Conservation (phyloP, 1,139 yeast genomes). For the Saccharomyces pastorianus region DNA sequence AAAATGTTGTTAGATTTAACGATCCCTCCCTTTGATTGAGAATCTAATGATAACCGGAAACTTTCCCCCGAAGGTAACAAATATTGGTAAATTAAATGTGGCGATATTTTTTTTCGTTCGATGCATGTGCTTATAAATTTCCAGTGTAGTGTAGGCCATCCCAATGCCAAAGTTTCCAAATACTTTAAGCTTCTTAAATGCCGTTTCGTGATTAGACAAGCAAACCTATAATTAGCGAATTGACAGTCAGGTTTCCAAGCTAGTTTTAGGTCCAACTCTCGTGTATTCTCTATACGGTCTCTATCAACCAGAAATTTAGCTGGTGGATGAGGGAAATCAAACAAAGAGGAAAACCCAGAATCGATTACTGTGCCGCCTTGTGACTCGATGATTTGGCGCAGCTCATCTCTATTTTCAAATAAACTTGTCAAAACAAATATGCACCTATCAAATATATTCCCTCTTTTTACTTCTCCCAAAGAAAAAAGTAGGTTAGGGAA, state of each 20-base stretch:
- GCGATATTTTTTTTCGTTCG: constrained; percentile 23
- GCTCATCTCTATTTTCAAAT: constrained; percentile 34
- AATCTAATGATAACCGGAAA: constrained; percentile 19
- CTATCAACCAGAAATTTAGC: neutral
- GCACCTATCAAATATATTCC: constrained; percentile 35
- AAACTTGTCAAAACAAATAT: constrained; percentile 38
- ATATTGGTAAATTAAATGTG: constrained; percentile 38
- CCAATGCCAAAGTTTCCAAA: constrained; percentile 71
- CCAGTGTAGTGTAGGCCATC: constrained; percentile 78
- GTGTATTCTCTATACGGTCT: neutral
- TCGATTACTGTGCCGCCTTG: constrained; percentile 51
- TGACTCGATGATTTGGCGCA: constrained; percentile 31
- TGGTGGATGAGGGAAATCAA: constrained; percentile 12
- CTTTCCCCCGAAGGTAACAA: constrained; percentile 64
- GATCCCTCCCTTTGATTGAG: constrained; percentile 10
- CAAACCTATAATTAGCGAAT: constrained; percentile 38
- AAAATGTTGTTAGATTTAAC: constrained; percentile 30
- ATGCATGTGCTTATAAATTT: constrained; percentile 52
- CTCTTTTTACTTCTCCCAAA: neutral
- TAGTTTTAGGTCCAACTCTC: constrained; percentile 5
- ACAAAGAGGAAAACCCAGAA: constrained; percentile 33
- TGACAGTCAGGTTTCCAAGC: constrained; percentile 8
- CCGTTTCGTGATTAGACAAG: constrained; percentile 54
- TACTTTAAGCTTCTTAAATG: constrained; percentile 65
- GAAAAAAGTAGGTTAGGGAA: neutral